phyloP scores from a whole-genome alignment of 768 basidiomycete species.

The Hysterangium stoloniferum region DNA sequence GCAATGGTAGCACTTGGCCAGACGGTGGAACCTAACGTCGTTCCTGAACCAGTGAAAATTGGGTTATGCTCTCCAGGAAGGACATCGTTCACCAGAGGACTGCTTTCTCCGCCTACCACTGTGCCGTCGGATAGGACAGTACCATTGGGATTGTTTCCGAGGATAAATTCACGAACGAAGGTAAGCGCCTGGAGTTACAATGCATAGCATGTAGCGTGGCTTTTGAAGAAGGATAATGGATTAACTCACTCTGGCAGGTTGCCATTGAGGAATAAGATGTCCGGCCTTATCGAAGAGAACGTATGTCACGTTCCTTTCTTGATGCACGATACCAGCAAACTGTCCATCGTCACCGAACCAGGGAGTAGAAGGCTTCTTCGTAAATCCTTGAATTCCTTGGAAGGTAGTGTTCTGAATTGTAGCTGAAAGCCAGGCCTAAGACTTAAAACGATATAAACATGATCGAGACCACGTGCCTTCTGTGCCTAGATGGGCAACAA shows the following conservation, averaged over 20 bases:
- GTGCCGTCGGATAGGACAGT: constrained; percentile 2
- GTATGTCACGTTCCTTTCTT: constrained; percentile 13
- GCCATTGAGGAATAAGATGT: constrained; percentile 14
- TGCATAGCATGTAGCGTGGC: too few relatives aligned
- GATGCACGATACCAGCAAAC: constrained; percentile 12
- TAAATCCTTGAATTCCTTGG: constrained; percentile 13
- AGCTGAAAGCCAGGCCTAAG: neutral
- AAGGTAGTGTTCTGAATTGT: constrained; percentile 16
- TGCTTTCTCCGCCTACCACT: constrained; percentile 5
- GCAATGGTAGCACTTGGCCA: constrained; percentile 48
- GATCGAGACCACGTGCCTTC: neutral
- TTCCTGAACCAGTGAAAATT: constrained; percentile 18
- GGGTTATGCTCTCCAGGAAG: constrained; percentile 5
- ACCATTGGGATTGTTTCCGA: constrained; percentile 10
- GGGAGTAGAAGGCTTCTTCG: constrained; percentile 3
- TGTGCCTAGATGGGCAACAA: constrained; percentile 5
- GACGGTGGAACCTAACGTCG: constrained; percentile 45
- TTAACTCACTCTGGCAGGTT: constrained; percentile 11
- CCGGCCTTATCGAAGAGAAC: constrained; percentile 13
- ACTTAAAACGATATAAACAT: neutral
- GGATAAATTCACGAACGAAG: constrained; percentile 12
- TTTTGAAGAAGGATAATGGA: constrained; percentile 20
- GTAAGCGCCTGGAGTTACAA: neutral
- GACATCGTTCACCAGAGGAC: neutral
- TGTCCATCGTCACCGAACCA: constrained; percentile 9